Conservation (phyloP, 305 asterid species). For the Fraxinus nigra region DNA sequence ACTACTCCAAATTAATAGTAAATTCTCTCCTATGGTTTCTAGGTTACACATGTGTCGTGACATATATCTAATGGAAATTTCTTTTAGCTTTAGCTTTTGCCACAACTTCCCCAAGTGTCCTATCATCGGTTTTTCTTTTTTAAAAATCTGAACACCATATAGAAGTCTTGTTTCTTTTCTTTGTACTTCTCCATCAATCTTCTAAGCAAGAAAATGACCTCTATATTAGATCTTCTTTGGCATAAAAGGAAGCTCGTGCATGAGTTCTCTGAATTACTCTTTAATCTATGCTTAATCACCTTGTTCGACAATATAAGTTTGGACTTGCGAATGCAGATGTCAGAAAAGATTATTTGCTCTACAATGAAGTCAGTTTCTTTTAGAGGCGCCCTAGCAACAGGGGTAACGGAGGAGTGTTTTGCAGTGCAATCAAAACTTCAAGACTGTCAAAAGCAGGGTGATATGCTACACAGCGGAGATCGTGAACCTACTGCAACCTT, state of each 20-base stretch:
- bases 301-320: not conserved
- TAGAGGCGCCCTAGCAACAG: not conserved
- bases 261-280: not conserved
- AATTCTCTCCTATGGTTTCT: not conserved
- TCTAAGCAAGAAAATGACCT: not conserved
- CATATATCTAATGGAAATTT: not conserved
- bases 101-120: not conserved
- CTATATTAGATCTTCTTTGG: not conserved
- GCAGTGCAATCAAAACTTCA: not conserved
- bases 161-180: not conserved
- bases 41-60: not conserved
- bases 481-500: not conserved
- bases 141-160: not conserved
- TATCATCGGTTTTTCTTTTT: not conserved
- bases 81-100: not conserved
- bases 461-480: not conserved
- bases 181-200: not conserved
- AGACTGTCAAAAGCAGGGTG: not conserved
- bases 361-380: not conserved
- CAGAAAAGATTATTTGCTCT: not conserved
- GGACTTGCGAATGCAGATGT: not conserved
- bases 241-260: not conserved
- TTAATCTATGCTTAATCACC: not conserved
- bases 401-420: not conserved
- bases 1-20: not conserved